Conservation (phyloP, 306 rosid species). For the Lotus japonicus region DNA sequence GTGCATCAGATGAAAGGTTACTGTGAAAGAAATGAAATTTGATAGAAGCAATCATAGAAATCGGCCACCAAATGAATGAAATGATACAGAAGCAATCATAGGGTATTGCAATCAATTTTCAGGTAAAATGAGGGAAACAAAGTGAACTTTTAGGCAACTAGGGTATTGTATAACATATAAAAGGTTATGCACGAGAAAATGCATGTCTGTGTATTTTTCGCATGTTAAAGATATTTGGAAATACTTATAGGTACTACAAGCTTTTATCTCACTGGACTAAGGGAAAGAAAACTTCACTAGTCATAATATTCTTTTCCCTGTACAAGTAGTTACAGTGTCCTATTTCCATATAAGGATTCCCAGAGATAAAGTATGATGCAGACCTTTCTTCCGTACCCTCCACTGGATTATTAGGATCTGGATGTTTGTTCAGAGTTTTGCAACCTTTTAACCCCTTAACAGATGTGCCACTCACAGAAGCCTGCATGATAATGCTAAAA, state of each 20-base stretch:
- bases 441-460: slow-evolving; percentile 81
- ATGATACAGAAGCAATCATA: neutral
- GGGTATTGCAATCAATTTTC: neutral
- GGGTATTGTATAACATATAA: neutral
- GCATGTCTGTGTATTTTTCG: neutral
- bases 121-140: neutral
- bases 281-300: slow-evolving; percentile 11
- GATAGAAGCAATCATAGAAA: neutral
- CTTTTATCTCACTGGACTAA: slow-evolving; percentile 9
- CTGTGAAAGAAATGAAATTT: neutral
- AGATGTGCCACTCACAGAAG: slow-evolving; percentile 66
- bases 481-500: slow-evolving; percentile 44
- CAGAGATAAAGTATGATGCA: slow-evolving; percentile 12
- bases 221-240: neutral
- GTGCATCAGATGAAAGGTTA: neutral
- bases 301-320: neutral
- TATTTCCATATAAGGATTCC: neutral
- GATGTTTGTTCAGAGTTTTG: slow-evolving; percentile 78
- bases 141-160: neutral
- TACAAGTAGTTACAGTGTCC: neutral
- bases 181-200: neutral
- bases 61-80: slow-evolving; percentile 14
- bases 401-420: slow-evolving; percentile 80
- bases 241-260: neutral
- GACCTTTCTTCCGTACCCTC: slow-evolving; percentile 92